These are phyloP conservation scores for Sonneratia caseolaris DNA, from an alignment of 345 rosid species.

Conservation along the genomic window DNA sequence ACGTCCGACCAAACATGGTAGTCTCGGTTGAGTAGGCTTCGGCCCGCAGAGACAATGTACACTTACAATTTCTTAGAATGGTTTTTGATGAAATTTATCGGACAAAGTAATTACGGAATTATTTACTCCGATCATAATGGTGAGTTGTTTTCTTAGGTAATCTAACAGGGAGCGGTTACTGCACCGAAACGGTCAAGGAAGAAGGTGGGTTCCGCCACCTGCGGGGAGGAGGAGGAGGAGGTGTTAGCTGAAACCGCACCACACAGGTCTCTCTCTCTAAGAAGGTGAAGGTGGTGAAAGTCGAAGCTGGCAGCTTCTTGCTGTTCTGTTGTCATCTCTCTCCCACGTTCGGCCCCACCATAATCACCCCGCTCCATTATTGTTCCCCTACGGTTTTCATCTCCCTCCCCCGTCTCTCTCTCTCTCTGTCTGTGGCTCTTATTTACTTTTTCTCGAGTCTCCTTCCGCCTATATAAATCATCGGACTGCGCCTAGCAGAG, in stretches of 20 bases:
- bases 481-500: not conserved
- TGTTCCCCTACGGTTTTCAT: not conserved
- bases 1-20: no score
- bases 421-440: no score
- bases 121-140: no score
- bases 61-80: no score
- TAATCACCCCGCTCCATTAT: not conserved
- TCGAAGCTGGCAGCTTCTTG: not conserved
- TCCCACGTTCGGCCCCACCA: constrained; percentile 9
- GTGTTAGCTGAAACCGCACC: not conserved
- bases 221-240: not conserved
- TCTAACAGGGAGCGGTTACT: not conserved
- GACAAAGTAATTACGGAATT: no score
- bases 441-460: not conserved
- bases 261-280: not conserved
- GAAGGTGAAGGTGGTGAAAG: not conserved
- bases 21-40: no score
- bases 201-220: constrained; percentile 11
- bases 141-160: not conserved
- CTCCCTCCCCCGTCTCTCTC: not conserved
- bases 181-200: constrained; percentile 19
- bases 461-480: constrained; percentile 2
- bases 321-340: not conserved
- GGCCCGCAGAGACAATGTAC: no score
- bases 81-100: no score